Evolutionary conservation across 768 basidiomycete genomes (phyloP).

Genomic region (Rhizopogon salebrosus): DNA sequence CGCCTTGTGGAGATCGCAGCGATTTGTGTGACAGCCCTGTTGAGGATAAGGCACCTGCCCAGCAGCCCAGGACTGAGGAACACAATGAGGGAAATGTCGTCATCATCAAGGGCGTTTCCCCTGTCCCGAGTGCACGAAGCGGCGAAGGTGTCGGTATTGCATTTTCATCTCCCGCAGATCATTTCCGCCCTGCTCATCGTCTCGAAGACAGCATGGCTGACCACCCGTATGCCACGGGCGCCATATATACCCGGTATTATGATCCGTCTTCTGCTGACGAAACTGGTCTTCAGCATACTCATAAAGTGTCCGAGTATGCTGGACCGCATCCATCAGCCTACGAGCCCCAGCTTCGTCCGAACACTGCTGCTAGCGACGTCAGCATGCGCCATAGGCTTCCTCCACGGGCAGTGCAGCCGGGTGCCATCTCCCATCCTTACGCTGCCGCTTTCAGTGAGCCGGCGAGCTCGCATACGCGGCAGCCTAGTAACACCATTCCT

Average conservation of each 20-base stretch:
- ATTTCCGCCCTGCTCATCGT: slow-evolving; percentile 7
- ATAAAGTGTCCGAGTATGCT: slow-evolving; percentile 30
- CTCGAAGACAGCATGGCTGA: slow-evolving; percentile 15
- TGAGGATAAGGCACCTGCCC: slow-evolving; percentile 13
- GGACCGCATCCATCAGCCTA: slow-evolving; percentile 36
- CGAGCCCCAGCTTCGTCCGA: slow-evolving; percentile 14
- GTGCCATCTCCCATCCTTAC: slow-evolving; percentile 43
- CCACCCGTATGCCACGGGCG: slow-evolving; percentile 34
- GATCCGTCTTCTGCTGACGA: background rate
- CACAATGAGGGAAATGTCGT: slow-evolving; percentile 1
- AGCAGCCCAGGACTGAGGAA: slow-evolving; percentile 14
- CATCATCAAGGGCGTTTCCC: slow-evolving; percentile 18
- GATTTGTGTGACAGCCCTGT: slow-evolving; percentile 20
- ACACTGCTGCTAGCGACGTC: slow-evolving; percentile 20
- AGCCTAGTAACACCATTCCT: background rate
- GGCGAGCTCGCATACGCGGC: slow-evolving; percentile 51
- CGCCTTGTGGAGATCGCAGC: slow-evolving; percentile 21
- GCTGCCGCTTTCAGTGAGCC: slow-evolving; percentile 33
- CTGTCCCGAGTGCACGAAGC: slow-evolving; percentile 22
- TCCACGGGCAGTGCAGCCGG: slow-evolving; percentile 20
- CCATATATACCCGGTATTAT: slow-evolving; percentile 11
- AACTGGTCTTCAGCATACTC: slow-evolving; percentile 9
- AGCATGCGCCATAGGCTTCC: slow-evolving; percentile 33
- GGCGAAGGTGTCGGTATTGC: slow-evolving; percentile 37
- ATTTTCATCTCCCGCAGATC: slow-evolving; percentile 32